A percentile compares a stretch with the other conserved stretches of the same genome.
These are phyloP conservation scores for Trichocomaceae sp. DNA, from an alignment of 2,329 filamentous ascomycete genomes.

Conservation along the genomic window DNA sequence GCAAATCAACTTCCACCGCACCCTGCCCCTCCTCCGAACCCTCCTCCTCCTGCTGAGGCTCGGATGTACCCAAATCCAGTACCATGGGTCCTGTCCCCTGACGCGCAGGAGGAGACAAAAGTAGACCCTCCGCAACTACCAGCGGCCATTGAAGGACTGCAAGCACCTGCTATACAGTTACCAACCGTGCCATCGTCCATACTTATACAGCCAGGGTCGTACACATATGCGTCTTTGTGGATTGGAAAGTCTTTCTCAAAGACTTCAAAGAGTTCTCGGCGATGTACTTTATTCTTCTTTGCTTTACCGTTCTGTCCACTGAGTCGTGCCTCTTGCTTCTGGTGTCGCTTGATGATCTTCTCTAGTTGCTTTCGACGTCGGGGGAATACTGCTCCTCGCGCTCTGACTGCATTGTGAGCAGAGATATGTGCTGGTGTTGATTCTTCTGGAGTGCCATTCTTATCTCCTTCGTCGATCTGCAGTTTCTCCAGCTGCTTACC, in stretches of 20 bases:
- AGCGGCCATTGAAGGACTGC: conserved; percentile 2
- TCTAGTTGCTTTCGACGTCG: background rate
- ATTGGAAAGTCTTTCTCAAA: background rate
- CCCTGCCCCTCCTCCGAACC: conserved; percentile 14
- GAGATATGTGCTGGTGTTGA: conserved; percentile 1
- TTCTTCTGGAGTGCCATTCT: background rate
- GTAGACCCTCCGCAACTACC: conserved; percentile 6
- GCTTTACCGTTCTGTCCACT: too few relatives aligned
- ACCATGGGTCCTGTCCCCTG: background rate
- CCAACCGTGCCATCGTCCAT: background rate
- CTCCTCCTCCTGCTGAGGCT: background rate
- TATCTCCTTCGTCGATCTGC: background rate
- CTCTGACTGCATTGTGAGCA: conserved; percentile 26
- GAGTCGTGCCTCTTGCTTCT: background rate
- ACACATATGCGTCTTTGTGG: conserved; percentile 1
- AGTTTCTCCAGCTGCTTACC: background rate
- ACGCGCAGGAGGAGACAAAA: background rate
- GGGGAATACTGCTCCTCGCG: conserved; percentile 34
- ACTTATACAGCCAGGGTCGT: conserved; percentile 1
- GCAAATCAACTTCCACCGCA: conserved; percentile 18
- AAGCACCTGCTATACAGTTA: conserved; percentile 5
- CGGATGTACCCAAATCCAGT: conserved; percentile 2
- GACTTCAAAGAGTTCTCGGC: background rate
- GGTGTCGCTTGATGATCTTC: background rate
- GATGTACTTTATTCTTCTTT: background rate